Conservation (phyloP, 1,284 basidiomycete genomes). For the Melampsora americana region DNA sequence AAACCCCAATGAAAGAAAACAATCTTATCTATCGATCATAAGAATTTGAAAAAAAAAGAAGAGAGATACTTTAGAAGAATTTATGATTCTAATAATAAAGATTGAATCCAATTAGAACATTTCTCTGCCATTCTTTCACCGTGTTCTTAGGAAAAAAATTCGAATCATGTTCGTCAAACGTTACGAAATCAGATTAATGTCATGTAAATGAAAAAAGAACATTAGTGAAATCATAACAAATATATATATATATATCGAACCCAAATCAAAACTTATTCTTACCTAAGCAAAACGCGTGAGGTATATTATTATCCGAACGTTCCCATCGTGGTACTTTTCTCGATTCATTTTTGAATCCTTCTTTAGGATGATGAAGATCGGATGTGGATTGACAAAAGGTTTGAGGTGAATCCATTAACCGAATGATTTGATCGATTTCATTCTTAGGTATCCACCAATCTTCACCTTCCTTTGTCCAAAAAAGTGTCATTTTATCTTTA, state of each 20-base stretch:
- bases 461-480: constrained; percentile 13
- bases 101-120: background rate
- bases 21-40: no score
- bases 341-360: background rate
- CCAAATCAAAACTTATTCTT: background rate
- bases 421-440: constrained; percentile 25
- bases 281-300: constrained; percentile 41
- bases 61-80: no score
- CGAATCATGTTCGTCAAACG: background rate
- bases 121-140: background rate
- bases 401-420: background rate
- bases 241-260: no score
- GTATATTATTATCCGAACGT: constrained; percentile 6
- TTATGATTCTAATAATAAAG: no score
- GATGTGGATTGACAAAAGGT: background rate
- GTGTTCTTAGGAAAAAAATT: background rate
- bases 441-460: constrained; percentile 39
- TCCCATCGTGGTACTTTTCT: constrained; percentile 18
- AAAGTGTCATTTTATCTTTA: constrained; percentile 9
- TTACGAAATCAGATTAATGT: no score
- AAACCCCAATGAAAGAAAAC: no score
- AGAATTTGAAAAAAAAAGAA: no score
- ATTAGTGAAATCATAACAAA: no score
- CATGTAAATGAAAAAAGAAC: no score
- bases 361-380: background rate